These are phyloP conservation scores for Protea cynaroides DNA, from an alignment of 164 flowering plant genomes.

Conservation along the genomic window DNA sequence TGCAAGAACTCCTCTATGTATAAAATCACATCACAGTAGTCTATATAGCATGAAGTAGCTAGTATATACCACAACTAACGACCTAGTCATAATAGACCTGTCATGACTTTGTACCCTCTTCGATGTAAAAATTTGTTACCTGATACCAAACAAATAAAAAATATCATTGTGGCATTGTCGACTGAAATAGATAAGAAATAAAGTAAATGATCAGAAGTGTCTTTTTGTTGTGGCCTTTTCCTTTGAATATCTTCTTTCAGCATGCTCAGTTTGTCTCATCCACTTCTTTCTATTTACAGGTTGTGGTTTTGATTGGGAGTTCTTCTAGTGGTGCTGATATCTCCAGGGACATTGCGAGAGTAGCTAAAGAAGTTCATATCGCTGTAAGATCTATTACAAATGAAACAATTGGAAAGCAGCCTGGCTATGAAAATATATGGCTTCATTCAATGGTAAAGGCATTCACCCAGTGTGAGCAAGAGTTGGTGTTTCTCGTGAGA, in stretches of 20 bases:
- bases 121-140: no score
- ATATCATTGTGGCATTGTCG: no score
- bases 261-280: neutral
- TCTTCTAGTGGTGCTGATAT: constrained; percentile 78
- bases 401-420: constrained; percentile 28
- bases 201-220: neutral
- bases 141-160: no score
- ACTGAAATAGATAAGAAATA: no score
- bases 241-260: neutral
- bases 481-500: no score
- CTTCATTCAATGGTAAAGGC: constrained; percentile 71
- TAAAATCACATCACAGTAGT: no score
- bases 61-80: no score
- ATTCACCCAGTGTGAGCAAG: neutral
- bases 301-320: constrained; percentile 72
- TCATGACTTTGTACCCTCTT: no score
- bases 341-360: constrained; percentile 58
- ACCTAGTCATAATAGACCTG: no score
- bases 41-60: no score
- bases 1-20: no score
- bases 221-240: neutral
- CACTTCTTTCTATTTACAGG: constrained; percentile 30
- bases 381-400: constrained; percentile 46
- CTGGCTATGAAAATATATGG: constrained; percentile 68
- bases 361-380: constrained; percentile 83